Percentiles rank a stretch among this genome's conserved stretches.
phyloP scores from a whole-genome alignment of 768 basidiomycete species.

The Rubroboletus pulcherrimus region DNA sequence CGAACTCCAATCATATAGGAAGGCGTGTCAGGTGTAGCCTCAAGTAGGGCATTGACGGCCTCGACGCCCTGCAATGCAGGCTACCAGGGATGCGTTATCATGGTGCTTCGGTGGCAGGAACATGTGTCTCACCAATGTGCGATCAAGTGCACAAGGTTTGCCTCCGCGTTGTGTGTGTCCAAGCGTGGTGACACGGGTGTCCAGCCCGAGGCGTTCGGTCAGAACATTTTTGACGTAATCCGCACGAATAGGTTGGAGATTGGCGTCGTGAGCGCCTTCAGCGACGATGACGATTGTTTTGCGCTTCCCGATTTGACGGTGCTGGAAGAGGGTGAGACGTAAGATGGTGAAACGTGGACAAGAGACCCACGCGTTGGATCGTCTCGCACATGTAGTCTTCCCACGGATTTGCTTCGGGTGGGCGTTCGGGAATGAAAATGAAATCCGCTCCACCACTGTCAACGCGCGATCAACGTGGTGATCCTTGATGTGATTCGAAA shows the following conservation, averaged over 20 bases:
- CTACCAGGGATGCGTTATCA: slow-evolving; percentile 37
- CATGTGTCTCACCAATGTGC: slow-evolving; percentile 68
- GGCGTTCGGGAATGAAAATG: slow-evolving; percentile 94
- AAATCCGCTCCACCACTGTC: slow-evolving; percentile 88
- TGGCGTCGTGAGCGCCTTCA: slow-evolving; percentile 87
- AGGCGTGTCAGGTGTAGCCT: slow-evolving; percentile 83
- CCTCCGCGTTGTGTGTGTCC: slow-evolving; percentile 98
- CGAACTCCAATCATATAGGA: slow-evolving; percentile 96
- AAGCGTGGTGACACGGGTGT: slow-evolving; percentile 93
- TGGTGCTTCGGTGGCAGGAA: neutral
- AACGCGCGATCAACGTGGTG: slow-evolving; percentile 8
- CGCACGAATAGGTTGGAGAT: slow-evolving; percentile 88
- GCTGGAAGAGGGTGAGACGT: slow-evolving; percentile 43
- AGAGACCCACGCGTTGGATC: slow-evolving; percentile 63
- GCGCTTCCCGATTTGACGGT: slow-evolving; percentile 88
- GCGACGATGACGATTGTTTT: slow-evolving; percentile 99
- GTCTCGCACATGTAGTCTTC: slow-evolving; percentile 87
- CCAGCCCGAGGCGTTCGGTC: slow-evolving; percentile 80
- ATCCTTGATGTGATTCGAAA: neutral
- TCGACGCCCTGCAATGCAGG: slow-evolving; percentile 96
- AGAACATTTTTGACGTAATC: slow-evolving; percentile 90
- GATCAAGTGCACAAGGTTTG: slow-evolving; percentile 87
- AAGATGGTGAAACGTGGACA: neutral
- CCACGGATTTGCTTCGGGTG: slow-evolving; percentile 78
- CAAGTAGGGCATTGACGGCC: slow-evolving; percentile 84